Base-by-base conservation (phyloP, 805 yeast species). In the Saccharomycopsis fodiens region DNA sequence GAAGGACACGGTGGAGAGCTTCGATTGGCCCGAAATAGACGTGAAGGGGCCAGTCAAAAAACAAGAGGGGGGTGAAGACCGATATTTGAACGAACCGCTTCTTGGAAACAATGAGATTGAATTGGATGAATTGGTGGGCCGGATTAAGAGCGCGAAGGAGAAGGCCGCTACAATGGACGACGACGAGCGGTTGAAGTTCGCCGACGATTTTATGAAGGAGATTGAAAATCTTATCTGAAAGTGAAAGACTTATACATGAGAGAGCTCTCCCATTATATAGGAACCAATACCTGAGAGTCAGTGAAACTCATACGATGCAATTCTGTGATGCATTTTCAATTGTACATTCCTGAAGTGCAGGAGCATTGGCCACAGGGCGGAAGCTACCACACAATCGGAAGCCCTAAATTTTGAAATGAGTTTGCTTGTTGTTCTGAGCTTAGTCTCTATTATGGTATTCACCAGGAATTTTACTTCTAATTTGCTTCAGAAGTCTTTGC, bases 11-110 rank as follows among this genome's bases (percentile, higher is more conserved):
- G 40, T 51, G 4, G 50, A 51, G 17, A 35, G 46, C 16, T 36
- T 37, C 45, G 54, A 51, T 17, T 51, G 54, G 54, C 29, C 27
- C 19, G 41, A 50, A 16, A 40, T 50, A 10, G 45, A 41, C 10
- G 19, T 44, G 8, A 42, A 22, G 17, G 17, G n/a, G n/a, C 34
- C 40, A 4, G 31, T 29, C 15, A 25, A 25, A 4, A 27, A 15
- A 13, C 23, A 34, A 31, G 21, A 30, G 31, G 25, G 20, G 10
- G 13, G 19, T 4, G 59, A 56, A 41, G 57, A 54, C 35, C 57
- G 54, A 27, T 55, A 55, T 4, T 55, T 60, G 12, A 59, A 36
- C 34, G 47, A 55, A 45, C 64, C 62, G 3, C 55, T 62, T 35
- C 45, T 65, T 40, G 37, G 34, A 8, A 15, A 13, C 19, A 35